These are phyloP conservation scores for Polytolypa hystricis DNA, from an alignment of 2,329 filamentous ascomycete genomes.

Conservation along the genomic window DNA sequence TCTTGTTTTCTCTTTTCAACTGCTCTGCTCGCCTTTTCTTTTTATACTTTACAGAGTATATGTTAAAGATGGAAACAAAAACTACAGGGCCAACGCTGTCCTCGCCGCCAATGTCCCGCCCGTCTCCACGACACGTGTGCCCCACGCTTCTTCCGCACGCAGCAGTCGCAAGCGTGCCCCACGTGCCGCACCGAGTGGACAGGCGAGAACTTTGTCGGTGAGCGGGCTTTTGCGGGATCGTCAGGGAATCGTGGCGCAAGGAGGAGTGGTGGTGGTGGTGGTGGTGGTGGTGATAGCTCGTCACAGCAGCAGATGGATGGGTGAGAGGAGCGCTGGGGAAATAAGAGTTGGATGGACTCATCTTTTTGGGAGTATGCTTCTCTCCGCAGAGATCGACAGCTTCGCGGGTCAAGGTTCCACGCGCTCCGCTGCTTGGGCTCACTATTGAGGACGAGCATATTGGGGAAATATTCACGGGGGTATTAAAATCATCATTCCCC, in stretches of 20 bases:
- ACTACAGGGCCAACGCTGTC: conserved; percentile 59
- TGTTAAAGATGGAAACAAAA: no score
- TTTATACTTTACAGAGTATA: conserved; percentile 1
- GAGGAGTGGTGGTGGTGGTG: not conserved
- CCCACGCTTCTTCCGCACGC: conserved; percentile 59
- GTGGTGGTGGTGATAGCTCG: no score
- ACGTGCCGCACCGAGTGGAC: conserved; percentile 42
- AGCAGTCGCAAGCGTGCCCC: conserved; percentile 53
- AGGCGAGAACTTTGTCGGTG: conserved; percentile 42
- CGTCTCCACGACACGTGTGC: conserved; percentile 70
- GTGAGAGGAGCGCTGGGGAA: no score
- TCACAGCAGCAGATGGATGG: no score
- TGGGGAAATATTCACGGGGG: no score
- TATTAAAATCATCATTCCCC: no score
- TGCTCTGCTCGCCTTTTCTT: conserved; percentile 4
- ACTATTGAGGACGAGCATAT: no score
- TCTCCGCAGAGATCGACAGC: no score
- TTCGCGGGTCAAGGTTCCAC: no score
- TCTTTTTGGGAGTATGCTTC: no score
- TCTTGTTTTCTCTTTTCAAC: not conserved
- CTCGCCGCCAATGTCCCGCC: conserved; percentile 53
- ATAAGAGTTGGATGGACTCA: no score
- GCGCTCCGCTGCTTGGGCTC: no score
- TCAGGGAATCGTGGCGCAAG: conserved; percentile 8
- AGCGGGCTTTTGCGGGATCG: conserved; percentile 34